Percentiles rank a stretch among this genome's conserved stretches.
phyloP scores from a whole-genome alignment of 306 rosid species.

The Sicyos baderoa region DNA sequence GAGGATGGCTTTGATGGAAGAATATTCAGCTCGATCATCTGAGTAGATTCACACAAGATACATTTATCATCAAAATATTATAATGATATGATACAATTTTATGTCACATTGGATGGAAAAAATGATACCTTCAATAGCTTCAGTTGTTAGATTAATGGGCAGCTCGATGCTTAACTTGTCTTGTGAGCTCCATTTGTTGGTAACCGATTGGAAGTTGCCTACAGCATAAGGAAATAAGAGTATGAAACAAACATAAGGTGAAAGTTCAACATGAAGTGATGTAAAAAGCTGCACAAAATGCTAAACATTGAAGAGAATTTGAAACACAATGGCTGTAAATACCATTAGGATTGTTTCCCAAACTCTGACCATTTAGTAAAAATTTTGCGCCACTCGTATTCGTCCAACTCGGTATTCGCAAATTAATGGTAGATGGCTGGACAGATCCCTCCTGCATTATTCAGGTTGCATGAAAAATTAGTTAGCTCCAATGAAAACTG shows the following conservation, averaged over 20 bases:
- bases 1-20: constrained; percentile 62
- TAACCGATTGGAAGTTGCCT: constrained; percentile 54
- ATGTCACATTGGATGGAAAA: not conserved
- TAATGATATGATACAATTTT: not conserved
- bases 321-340: not conserved
- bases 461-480: not conserved
- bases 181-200: constrained; percentile 44
- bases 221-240: constrained; percentile 13
- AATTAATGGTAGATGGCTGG: constrained; percentile 42
- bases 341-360: constrained; percentile 13
- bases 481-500: not conserved
- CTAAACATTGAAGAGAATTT: not conserved
- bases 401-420: constrained; percentile 80
- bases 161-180: constrained; percentile 60
- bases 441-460: constrained; percentile 35
- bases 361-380: constrained; percentile 33
- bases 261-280: not conserved
- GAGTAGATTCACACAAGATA: constrained; percentile 27
- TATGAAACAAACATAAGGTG: not conserved
- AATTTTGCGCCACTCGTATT: constrained; percentile 33
- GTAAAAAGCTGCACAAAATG: not conserved
- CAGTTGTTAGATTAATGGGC: constrained; percentile 59
- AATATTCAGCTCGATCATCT: constrained; percentile 66
- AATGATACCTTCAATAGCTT: constrained; percentile 52
- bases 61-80: constrained; percentile 8